phyloP scores from a whole-genome alignment of 208 protist species.

The Trypanosoma grayi region DNA sequence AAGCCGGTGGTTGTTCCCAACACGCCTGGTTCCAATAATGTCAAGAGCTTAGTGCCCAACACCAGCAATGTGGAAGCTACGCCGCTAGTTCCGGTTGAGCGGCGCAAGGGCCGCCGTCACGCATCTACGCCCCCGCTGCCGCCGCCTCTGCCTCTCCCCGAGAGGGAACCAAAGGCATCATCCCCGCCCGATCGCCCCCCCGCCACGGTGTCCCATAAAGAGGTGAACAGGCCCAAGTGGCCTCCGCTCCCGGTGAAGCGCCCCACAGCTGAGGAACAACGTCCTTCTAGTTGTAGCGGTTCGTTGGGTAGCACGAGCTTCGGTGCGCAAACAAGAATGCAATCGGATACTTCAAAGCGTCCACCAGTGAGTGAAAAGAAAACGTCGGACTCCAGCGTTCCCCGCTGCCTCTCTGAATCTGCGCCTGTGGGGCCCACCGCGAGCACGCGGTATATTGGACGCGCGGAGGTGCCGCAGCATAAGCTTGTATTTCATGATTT shows the following conservation, averaged over 20 bases:
- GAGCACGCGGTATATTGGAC: slow-evolving; percentile 15
- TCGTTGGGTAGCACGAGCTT: not conserved
- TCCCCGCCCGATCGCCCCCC: not conserved
- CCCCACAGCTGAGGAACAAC: too few species aligned
- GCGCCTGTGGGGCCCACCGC: slow-evolving; percentile 4
- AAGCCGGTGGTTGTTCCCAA: not conserved
- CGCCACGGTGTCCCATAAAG: not conserved
- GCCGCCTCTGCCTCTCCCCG: not conserved
- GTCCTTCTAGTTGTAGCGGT: too few species aligned
- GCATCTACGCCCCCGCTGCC: too few species aligned
- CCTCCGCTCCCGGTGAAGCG: too few species aligned
- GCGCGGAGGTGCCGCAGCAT: not conserved
- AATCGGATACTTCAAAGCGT: not conserved
- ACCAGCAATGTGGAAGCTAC: too few species aligned
- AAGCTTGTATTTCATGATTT: slow-evolving; percentile 6
- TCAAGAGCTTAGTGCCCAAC: too few species aligned
- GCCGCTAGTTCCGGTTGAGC: not conserved
- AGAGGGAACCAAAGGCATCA: not conserved
- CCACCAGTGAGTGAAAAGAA: not conserved
- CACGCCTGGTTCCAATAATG: too few species aligned
- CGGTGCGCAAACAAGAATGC: not conserved
- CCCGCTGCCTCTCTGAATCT: slow-evolving; percentile 5
- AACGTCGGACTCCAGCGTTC: not conserved
- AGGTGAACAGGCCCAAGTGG: too few species aligned
- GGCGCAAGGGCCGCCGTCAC: not conserved